Base-by-base conservation (phyloP, 1,284 basidiomycete species). In the Heterobasidion annosum region DNA sequence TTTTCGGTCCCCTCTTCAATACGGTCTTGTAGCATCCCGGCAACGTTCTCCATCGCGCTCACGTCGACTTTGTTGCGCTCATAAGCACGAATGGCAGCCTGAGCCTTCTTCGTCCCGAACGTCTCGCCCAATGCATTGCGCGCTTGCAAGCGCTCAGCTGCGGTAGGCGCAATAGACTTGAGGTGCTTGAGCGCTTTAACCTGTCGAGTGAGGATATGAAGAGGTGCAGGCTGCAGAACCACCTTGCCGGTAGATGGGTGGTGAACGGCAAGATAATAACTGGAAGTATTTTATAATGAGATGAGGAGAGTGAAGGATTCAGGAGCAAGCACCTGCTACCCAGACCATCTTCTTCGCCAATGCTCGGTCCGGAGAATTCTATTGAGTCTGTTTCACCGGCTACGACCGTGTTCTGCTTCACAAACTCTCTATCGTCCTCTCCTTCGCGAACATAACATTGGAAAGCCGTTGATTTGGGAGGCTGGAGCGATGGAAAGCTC, bases 21-120 rank as follows among this genome's bases (percentile, higher is more conserved):
- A 48, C 85, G 81, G 34, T 86, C 80, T 73, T 91, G 88, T 53
- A 98, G 72, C 69, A 90, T 83, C 50, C 76, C 78, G 61, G 85
- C 82, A 18, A 93, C 86, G 12, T 81, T 81, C 64, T 87, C 78
- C 88, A 96, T 93, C 1, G 91, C 91, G 52, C 76, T 75, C 13
- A 90, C 81, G 70, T 96, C 91, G 40, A 98, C 84, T 65, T 84
- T 84, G 71, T 94, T 94, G 58, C 94, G 79, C 68, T 93, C 92
- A 56, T 82, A 81, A 2, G 91, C 87, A 55, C 82, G 81, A 62
- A 97, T 93, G 34, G 83, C 85, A 13, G 83, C 82, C 69, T 92
- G 88, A 42, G 92, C 91, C 67, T 96, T 97, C 71, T 92, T 91
- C 12, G 93, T 96, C 19, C 94, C 94, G 61, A 98, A 98, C 1